These are phyloP conservation scores for Staphylotrichum longicolle DNA, from an alignment of 495 filamentous ascomycete genomes.

Conservation along the genomic window DNA sequence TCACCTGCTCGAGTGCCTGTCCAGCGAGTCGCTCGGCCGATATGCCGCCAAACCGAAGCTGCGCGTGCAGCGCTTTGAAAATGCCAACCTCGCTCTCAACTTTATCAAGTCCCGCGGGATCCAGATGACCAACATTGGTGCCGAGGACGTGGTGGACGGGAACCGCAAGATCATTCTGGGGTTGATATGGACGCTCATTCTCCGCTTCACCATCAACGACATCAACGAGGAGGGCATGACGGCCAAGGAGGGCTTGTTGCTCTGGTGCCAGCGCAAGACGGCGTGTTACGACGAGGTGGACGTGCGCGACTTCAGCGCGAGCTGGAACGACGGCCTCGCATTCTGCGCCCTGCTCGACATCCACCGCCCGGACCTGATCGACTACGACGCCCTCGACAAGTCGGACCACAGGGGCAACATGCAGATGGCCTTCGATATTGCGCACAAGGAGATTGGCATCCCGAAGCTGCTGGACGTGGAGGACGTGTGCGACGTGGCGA, in stretches of 20 bases:
- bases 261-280: slow-evolving; percentile 98
- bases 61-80: slow-evolving; percentile 96
- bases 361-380: slow-evolving; percentile 93
- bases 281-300: slow-evolving; percentile 97
- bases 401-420: slow-evolving; percentile 94
- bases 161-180: slow-evolving; percentile 97
- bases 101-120: slow-evolving; percentile 89
- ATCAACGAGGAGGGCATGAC: slow-evolving; percentile 98
- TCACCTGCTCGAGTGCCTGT: slow-evolving; percentile 93
- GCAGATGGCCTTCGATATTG: slow-evolving; percentile 95
- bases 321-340: slow-evolving; percentile 96
- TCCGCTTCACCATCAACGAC: slow-evolving; percentile 96
- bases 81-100: slow-evolving; percentile 92
- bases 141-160: slow-evolving; percentile 97
- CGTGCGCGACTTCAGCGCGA: slow-evolving; percentile 86
- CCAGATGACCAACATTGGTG: slow-evolving; percentile 96
- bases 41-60: slow-evolving; percentile 95
- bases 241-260: slow-evolving; percentile 88
- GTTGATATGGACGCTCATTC: slow-evolving; percentile 95
- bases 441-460: slow-evolving; percentile 93
- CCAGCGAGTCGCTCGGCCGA: slow-evolving; percentile 87
- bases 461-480: slow-evolving; percentile 94
- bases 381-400: slow-evolving; percentile 92
- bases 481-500: slow-evolving; percentile 94
- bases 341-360: slow-evolving; percentile 97